Evolutionary conservation across 2,329 filamentous ascomycete species (phyloP), one percentile per base, ranked within the genome.

Genomic region (Coniosporium tulheliwenetii): DNA sequence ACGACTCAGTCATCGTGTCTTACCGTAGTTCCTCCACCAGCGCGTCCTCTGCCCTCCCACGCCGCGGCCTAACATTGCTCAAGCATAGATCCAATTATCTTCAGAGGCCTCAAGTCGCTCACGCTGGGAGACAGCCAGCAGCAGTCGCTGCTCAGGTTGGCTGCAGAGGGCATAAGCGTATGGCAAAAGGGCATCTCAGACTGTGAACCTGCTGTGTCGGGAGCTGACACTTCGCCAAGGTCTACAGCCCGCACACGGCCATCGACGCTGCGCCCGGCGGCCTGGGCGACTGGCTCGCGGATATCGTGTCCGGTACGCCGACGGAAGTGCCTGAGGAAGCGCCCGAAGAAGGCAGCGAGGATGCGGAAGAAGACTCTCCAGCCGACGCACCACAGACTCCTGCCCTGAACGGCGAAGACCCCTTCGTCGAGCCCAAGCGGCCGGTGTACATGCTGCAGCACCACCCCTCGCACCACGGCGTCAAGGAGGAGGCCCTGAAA

Each of bases 241-340:
- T 98, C 42, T 98, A 96, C 67, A 86, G 81, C 48, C 91, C 91
- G 0, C 91, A 98, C 63, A 98, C 91, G 0, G 89, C 91, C 10
- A 77, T 96, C 36, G 91, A 98, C 60, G 85, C 85, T 33, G 84
- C 84, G 1, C 75, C 78, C 1, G 76, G 79, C 13, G 91, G 91
- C 3, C 75, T 98, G 50, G 93, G 87, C 55, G 85, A 93, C 58
- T 98, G 89, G 89, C 77, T 98, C 8, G 85, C 85, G 44, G 82
- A 93, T 54, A 79, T 93, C 38, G 75, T 95, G 14, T 78, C 79
- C 2, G 78, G 76, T 30, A 68, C 64, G 30, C 43, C 44, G 8
- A 33, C 13, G 12, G 38, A 42, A 10, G 42, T 48, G 19, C 44
- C 47, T 30, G 44, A 45, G 30, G 40, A 41, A 30, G 42, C 45